phyloP scores from a whole-genome alignment of 1,284 basidiomycete species.

The Salmacisia buchloeana region DNA sequence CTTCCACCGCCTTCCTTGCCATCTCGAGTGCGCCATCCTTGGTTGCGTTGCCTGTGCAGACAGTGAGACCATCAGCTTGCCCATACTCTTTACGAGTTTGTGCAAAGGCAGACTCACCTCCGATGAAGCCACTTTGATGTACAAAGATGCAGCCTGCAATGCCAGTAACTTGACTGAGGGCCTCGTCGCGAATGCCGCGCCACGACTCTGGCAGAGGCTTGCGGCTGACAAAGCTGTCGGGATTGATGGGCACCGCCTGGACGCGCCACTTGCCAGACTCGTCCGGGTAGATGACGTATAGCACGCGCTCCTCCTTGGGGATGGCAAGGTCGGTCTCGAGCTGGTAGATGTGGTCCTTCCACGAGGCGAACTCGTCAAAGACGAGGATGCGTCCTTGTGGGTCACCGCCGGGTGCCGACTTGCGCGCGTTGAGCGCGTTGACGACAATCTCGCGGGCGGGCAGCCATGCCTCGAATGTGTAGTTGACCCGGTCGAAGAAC shows the following conservation, averaged over 20 bases:
- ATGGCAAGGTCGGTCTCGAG: constrained; percentile 59
- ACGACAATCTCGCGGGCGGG: constrained; percentile 80
- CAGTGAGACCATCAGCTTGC: constrained; percentile 4
- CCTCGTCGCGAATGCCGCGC: constrained; percentile 83
- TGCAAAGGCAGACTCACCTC: constrained; percentile 59
- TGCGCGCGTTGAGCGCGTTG: constrained; percentile 61
- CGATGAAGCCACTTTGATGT: constrained; percentile 93
- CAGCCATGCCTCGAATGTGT: constrained; percentile 82
- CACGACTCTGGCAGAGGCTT: constrained; percentile 87
- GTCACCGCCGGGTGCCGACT: constrained; percentile 57
- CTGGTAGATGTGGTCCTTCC: constrained; percentile 90
- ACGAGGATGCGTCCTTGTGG: constrained; percentile 71
- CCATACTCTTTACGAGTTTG: neutral
- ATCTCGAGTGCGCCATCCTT: constrained; percentile 78
- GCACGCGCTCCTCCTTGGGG: constrained; percentile 54
- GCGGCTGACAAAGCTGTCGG: constrained; percentile 81
- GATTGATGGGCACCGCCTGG: constrained; percentile 78
- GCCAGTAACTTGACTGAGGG: constrained; percentile 67
- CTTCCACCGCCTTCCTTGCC: constrained; percentile 62
- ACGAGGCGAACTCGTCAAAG: constrained; percentile 74
- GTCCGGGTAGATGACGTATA: constrained; percentile 81
- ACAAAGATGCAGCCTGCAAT: constrained; percentile 80
- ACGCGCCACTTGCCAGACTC: constrained; percentile 80
- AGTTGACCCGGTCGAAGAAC: constrained; percentile 73
- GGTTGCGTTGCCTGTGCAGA: constrained; percentile 72